Evolutionary conservation across 108 stramenopile species (phyloP).

Genomic region (Schizochytrium sp.): DNA sequence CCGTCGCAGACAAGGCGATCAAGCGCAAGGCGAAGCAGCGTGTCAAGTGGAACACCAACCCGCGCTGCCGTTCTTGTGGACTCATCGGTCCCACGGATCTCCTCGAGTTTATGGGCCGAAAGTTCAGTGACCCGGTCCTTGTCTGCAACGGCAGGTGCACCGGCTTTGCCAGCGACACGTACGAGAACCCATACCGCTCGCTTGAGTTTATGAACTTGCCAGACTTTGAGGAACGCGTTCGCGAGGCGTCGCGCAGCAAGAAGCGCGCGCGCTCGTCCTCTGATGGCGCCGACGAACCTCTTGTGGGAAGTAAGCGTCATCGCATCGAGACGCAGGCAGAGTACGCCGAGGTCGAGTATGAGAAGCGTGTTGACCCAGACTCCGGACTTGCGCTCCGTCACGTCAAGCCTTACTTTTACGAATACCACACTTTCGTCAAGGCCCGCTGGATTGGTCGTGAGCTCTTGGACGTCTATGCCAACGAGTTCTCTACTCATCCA

Average conservation of each 20-base stretch:
- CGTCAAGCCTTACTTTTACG: conserved; percentile 34
- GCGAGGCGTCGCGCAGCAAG: not conserved
- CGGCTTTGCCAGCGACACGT: not conserved
- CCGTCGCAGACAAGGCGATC: not conserved
- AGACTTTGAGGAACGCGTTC: not conserved
- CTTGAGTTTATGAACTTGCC: not conserved
- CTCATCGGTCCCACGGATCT: not conserved
- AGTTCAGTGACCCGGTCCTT: not conserved
- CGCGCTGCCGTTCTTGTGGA: not conserved
- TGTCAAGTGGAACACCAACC: not conserved
- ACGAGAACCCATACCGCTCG: not conserved
- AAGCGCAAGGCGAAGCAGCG: not conserved
- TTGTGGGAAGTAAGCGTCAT: not conserved
- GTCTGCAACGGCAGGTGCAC: not conserved
- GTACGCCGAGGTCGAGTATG: not conserved
- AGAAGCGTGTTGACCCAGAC: not conserved
- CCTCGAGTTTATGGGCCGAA: not conserved
- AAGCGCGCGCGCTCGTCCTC: not conserved
- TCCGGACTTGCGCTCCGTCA: not conserved
- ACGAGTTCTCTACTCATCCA: conserved; percentile 41
- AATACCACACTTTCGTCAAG: conserved; percentile 34
- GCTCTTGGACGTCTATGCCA: conserved; percentile 34
- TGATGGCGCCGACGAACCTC: not conserved
- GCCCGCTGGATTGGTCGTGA: conserved; percentile 38
- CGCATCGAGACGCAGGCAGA: not conserved